Evolutionary conservation across 345 rosid species (phyloP).

Genomic region (Erucastrum elatum): DNA sequence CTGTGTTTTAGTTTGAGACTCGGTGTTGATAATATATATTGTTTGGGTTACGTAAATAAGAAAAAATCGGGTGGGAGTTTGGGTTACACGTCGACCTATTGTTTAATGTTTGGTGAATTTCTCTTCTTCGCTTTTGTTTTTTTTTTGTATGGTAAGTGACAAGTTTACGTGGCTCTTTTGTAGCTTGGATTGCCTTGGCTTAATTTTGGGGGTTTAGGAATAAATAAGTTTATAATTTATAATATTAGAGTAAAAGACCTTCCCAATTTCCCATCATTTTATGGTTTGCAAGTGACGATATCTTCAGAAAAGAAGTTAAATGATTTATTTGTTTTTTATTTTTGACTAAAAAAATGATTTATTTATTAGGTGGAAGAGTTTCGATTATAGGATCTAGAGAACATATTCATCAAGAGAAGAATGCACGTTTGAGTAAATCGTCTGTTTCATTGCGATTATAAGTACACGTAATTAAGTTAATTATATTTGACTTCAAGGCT

Average conservation of each 20-base stretch:
- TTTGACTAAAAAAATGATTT: too few relatives aligned
- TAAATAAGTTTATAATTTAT: too few relatives aligned
- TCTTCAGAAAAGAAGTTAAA: neutral
- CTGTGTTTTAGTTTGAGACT: constrained; percentile 23
- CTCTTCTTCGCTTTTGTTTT: neutral
- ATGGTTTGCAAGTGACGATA: neutral
- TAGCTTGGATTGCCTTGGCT: constrained; percentile 37
- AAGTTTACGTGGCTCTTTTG: constrained; percentile 49
- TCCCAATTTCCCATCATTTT: too few relatives aligned
- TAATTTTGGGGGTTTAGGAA: constrained; percentile 15
- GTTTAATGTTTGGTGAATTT: constrained; percentile 24
- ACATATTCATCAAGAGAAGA: neutral
- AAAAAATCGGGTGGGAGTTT: constrained; percentile 51
- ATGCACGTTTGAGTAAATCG: neutral
- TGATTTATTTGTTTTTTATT: too few relatives aligned
- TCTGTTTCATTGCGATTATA: neutral
- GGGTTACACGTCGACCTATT: constrained; percentile 53
- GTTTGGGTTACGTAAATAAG: constrained; percentile 21
- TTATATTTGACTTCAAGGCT: neutral
- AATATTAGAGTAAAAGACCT: too few relatives aligned
- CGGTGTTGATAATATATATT: constrained; percentile 17
- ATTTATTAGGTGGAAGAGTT: neutral
- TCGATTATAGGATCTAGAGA: neutral
- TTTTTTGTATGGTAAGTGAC: constrained; percentile 55
- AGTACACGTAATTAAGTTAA: too few relatives aligned